Base-by-base conservation (phyloP, 2,329 filamentous ascomycete genomes). In the Sarocladiaceae sp. region DNA sequence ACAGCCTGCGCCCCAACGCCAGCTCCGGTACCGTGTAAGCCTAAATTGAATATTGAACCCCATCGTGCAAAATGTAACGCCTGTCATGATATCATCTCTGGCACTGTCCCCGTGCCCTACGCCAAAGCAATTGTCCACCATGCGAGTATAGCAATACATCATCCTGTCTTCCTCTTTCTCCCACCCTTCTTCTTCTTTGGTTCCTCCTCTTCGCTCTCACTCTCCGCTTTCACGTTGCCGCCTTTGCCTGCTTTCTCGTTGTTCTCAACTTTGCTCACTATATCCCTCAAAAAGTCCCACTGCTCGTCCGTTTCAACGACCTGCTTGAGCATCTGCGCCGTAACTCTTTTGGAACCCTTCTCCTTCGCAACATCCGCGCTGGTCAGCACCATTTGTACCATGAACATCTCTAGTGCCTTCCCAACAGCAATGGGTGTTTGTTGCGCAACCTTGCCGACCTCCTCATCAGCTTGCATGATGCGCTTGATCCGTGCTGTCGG, bases 391-490 rank as follows among this genome's bases (percentile, higher is more conserved):
- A 99, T 79, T 37, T 90, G 86, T 57, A 97, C 90, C 94, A 99
- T 99, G 67, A 99, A 99, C 8, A 99, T 79, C 72, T 99, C 94
- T 6, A 99, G 79, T 15, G 94, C 94, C 75, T 97, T 97, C 59
- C 90, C 90, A 40, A 97, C 93, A 23, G 93, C 94, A 53, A 96
- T 95, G 15, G 93, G 93, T 1, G 94, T 97, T 56, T 97, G 94
- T 70, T 99, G 94, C 3, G 94, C 92, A 10, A 99, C 94, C 72
- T 99, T 99, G 56, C 94, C 94, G 0, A 99, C 92, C 67, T 99
- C 94, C 65, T 99, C 94, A 64, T 99, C 94, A 11, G 93, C 93
- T 72, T 99, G 94, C 94, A 99, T 97, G 63, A 99, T 97, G 50
- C 94, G 85, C 78, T 99, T 99, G 75, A 99, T 99, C 56, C 94